These are phyloP conservation scores for Leishmania tropica DNA, from an alignment of 208 protist species.

Conservation along the genomic window DNA sequence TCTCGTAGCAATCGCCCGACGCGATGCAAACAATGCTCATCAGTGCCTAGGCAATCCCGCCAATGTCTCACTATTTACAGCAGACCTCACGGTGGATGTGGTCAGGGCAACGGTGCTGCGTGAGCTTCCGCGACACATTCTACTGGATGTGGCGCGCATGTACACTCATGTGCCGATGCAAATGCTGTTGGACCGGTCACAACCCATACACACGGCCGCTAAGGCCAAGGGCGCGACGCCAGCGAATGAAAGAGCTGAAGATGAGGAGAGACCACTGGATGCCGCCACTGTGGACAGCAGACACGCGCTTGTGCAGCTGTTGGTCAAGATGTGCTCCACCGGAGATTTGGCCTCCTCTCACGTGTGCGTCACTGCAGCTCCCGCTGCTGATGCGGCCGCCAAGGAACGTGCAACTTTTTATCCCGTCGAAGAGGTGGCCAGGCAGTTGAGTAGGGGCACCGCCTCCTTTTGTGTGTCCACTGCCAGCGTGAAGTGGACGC, in stretches of 20 bases:
- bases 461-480: background rate
- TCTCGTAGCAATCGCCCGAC: slow-evolving; percentile 25
- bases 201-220: background rate
- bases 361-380: background rate
- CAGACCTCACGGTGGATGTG: slow-evolving; percentile 16
- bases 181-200: slow-evolving; percentile 11
- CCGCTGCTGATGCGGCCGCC: background rate
- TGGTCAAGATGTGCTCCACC: slow-evolving; percentile 42
- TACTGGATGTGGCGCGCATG: slow-evolving; percentile 43
- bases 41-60: slow-evolving; percentile 8
- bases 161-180: slow-evolving; percentile 39
- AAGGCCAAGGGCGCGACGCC: too few relatives aligned
- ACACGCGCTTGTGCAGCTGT: slow-evolving; percentile 22
- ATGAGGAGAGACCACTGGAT: background rate
- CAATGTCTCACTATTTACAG: slow-evolving; percentile 6
- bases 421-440: background rate
- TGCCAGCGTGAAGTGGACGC: slow-evolving; percentile 10
- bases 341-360: slow-evolving; percentile 21
- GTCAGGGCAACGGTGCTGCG: slow-evolving; percentile 11
- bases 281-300: background rate
- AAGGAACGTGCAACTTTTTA: background rate
- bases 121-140: slow-evolving; percentile 37
- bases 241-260: background rate
- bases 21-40: slow-evolving; percentile 15
- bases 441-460: background rate